Conservation (phyloP, 306 rosid genomes). For the Quillaja saponaria region DNA sequence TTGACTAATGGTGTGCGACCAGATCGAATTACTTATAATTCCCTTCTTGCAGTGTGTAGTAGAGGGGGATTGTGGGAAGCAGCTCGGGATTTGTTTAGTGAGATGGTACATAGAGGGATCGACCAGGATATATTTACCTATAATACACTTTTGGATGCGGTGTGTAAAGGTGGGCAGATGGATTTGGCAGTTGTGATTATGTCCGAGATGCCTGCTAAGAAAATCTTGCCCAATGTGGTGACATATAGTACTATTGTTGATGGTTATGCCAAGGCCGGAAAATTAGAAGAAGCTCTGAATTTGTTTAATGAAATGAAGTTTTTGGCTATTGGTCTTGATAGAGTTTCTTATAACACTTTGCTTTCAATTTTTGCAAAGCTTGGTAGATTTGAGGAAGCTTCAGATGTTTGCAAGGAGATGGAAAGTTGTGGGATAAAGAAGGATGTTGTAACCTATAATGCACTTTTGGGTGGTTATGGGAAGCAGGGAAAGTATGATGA, state of each 20-base stretch:
- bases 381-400: constrained; percentile 74
- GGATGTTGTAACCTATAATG: constrained; percentile 80
- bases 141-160: constrained; percentile 79
- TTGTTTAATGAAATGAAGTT: constrained; percentile 69
- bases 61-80: constrained; percentile 82
- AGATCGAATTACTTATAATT: constrained; percentile 80
- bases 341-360: constrained; percentile 82
- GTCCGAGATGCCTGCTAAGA: constrained; percentile 66
- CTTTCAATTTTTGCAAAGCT: constrained; percentile 78
- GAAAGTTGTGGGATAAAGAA: constrained; percentile 64
- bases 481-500: constrained; percentile 68
- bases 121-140: constrained; percentile 75
- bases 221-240: constrained; percentile 72
- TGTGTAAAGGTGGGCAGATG: constrained; percentile 85
- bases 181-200: constrained; percentile 70
- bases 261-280: constrained; percentile 81
- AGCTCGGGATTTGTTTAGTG: constrained; percentile 58
- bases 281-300: constrained; percentile 71
- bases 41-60: constrained; percentile 75
- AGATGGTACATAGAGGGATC: constrained; percentile 68
- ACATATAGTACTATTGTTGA: constrained; percentile 87
- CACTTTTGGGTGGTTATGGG: constrained; percentile 86
- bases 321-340: constrained; percentile 58
- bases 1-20: constrained; percentile 54
- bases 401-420: constrained; percentile 69